Base-by-base conservation (phyloP, 140 eudicot species). In the Bidens hawaiensis region DNA sequence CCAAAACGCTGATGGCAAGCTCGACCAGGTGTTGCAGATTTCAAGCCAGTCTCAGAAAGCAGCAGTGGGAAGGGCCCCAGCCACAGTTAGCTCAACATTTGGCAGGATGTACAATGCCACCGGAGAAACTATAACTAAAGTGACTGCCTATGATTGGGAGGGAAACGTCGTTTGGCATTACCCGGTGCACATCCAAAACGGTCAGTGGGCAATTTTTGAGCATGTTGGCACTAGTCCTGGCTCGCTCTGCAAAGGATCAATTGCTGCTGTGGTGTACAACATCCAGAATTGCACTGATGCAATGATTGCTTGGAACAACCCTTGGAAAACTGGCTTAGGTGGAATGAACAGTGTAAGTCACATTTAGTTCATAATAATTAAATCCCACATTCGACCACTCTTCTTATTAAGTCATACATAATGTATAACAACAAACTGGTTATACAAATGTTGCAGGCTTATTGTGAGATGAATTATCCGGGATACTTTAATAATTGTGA, bases 31-130 rank as follows among this genome's bases (percentile, higher is more conserved):
- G 54, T 2, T 25, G 42, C 54, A 43, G 25, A 0, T 42, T 8
- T 6, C 30, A 10, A 43, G 24, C 25, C 43, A 62, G 14, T 62
- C 18, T 11, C 53, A 10, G 26, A 62, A 43, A 45, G 13, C 50
- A 0, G 36, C 53, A 22, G 38, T 15, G 3, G 45, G 45, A 11
- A 15, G 45, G 45, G 15, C 45, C 45, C 11, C 11, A 25, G 15
- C 67, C 27, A 43, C 42, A 0, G 57, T 10, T 25, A 62, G 41
- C 68, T 43, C 68, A 12, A 62, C 56, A 9, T 0, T 16, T 26
- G 68, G 68, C 3, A 10, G 11, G 56, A 27, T 62, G 16, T 45
- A 63, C 45, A 63, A 63, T 15, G 69, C 69, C 43, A 63, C 69
- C 1, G 69, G 69, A 15, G 69, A 63, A 2, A 4, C 30, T 2